A percentile compares a stretch with the other conserved stretches of the same genome.
phyloP scores from a whole-genome alignment of 1,284 basidiomycete species.

The Malassezia slooffiae region DNA sequence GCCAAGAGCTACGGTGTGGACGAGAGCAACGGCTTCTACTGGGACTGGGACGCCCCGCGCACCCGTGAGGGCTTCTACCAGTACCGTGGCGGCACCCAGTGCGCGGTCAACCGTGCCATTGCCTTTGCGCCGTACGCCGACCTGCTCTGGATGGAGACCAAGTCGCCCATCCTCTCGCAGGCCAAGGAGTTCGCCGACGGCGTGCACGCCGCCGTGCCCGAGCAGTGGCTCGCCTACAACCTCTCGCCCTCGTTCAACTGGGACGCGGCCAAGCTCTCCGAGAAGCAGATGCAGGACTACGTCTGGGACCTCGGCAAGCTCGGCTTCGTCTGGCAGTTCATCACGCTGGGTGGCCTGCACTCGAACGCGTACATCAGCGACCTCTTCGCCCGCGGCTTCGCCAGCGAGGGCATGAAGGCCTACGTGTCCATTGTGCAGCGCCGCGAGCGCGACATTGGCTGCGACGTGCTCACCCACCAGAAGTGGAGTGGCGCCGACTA shows the following conservation, averaged over 20 bases:
- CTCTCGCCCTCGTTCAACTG: slow-evolving; percentile 50
- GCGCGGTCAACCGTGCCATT: slow-evolving; percentile 79
- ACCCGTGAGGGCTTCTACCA: slow-evolving; percentile 93
- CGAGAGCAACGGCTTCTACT: slow-evolving; percentile 51
- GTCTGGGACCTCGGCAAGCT: slow-evolving; percentile 88
- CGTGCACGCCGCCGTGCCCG: slow-evolving; percentile 33
- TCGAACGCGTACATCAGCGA: slow-evolving; percentile 96
- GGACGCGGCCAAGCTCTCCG: slow-evolving; percentile 57
- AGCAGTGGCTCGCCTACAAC: slow-evolving; percentile 47
- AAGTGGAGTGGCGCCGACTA: slow-evolving; percentile 92
- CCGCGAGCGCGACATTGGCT: slow-evolving; percentile 50
- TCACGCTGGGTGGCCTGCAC: slow-evolving; percentile 88
- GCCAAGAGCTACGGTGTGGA: slow-evolving; percentile 69
- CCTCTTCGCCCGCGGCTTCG: slow-evolving; percentile 73
- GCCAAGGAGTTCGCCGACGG: slow-evolving; percentile 74
- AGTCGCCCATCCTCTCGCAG: slow-evolving; percentile 85
- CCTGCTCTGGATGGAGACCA: slow-evolving; percentile 66
- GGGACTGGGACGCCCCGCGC: slow-evolving; percentile 87
- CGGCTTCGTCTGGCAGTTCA: slow-evolving; percentile 97
- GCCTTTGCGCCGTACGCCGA: slow-evolving; percentile 91
- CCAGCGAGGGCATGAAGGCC: slow-evolving; percentile 62
- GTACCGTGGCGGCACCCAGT: slow-evolving; percentile 90
- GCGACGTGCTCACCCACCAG: slow-evolving; percentile 46
- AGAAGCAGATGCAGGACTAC: slow-evolving; percentile 75
- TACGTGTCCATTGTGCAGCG: slow-evolving; percentile 53